A percentile compares a stretch with the other conserved stretches of the same genome.
phyloP scores from a whole-genome alignment of 345 rosid genomes.

The Garcia nutans region DNA sequence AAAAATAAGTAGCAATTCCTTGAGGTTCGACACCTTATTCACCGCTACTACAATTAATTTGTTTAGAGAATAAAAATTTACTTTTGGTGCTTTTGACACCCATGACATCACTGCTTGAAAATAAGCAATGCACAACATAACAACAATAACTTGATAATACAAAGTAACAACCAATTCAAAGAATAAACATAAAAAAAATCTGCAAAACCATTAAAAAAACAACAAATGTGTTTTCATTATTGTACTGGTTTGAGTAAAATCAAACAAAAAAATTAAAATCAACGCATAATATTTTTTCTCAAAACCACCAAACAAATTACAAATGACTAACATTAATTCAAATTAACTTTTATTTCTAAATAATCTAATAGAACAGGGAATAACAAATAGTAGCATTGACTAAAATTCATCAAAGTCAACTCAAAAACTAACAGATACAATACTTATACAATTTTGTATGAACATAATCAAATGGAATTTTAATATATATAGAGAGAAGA shows the following conservation, averaged over 20 bases:
- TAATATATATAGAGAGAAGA: neutral
- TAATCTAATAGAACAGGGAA: neutral
- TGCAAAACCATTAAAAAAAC: neutral
- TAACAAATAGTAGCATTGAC: neutral
- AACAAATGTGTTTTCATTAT: too few species aligned
- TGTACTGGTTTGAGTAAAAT: too few species aligned
- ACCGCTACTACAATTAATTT: too few species aligned
- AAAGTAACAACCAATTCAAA: neutral
- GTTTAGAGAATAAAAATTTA: too few species aligned
- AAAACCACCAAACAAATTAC: neutral
- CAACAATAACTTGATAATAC: neutral
- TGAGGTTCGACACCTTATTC: too few species aligned
- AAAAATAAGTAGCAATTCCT: too few species aligned
- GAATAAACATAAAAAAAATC: neutral
- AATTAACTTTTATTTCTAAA: neutral
- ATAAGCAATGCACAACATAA: neutral
- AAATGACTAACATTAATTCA: too few species aligned
- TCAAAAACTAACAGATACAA: neutral
- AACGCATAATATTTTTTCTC: too few species aligned
- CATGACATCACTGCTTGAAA: constrained; percentile 11
- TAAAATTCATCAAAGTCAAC: neutral
- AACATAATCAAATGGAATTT: too few species aligned
- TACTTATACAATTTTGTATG: too few species aligned
- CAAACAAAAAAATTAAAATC: too few species aligned
- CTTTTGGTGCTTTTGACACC: too few species aligned